Percentiles rank a stretch among this genome's conserved stretches.
Conservation (phyloP, 169 alveolate genomes). For the Plasmodium vinckei region DNA sequence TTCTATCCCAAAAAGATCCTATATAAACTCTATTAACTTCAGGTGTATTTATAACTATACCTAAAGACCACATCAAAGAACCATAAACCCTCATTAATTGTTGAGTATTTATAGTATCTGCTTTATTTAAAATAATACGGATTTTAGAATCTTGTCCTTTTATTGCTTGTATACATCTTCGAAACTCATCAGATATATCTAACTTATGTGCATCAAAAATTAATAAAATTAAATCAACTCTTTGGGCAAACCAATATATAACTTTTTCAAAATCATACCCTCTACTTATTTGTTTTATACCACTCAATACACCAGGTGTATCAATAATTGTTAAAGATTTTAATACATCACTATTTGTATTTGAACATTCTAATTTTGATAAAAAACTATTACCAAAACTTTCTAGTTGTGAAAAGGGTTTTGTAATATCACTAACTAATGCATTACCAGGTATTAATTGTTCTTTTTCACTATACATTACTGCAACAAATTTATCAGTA, state of each 20-base stretch:
- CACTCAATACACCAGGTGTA: conserved; percentile 89
- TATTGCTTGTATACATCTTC: conserved; percentile 81
- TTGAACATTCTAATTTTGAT: conserved; percentile 83
- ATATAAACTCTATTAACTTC: conserved; percentile 86
- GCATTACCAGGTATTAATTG: conserved; percentile 88
- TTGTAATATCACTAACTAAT: conserved; percentile 84
- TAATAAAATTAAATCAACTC: conserved; percentile 84
- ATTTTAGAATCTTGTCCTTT: conserved; percentile 81
- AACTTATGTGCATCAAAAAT: conserved; percentile 89
- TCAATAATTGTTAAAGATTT: conserved; percentile 86
- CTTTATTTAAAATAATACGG: conserved; percentile 81
- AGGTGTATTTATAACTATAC: conserved; percentile 79
- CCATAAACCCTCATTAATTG: conserved; percentile 90
- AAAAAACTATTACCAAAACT: conserved; percentile 86
- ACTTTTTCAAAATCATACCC: conserved; percentile 90
- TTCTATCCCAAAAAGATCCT: conserved; percentile 87
- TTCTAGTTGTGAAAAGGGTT: conserved; percentile 86
- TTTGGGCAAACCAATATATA: conserved; percentile 88
- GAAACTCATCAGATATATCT: conserved; percentile 88
- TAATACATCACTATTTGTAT: conserved; percentile 59
- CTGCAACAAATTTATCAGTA: conserved; percentile 87
- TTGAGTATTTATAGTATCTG: conserved; percentile 83
- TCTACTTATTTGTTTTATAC: conserved; percentile 85
- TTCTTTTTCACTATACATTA: conserved; percentile 79
- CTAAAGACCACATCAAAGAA: conserved; percentile 87